Conservation (phyloP, 2,329 filamentous ascomycete genomes). For the Fusarium xylarioides region DNA sequence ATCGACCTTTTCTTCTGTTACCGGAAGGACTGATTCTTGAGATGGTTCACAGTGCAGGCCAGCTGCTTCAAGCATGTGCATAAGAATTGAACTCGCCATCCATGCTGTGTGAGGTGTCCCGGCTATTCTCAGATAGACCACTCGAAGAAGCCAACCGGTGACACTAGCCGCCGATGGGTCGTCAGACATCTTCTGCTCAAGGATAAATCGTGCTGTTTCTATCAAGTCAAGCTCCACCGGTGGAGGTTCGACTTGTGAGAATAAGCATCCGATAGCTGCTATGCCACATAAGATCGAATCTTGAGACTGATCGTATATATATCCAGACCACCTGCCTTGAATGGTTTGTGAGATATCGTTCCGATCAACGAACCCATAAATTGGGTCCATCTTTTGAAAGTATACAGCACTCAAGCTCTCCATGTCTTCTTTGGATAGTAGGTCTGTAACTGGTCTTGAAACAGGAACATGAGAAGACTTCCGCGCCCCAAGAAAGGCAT, state of each 20-base stretch:
- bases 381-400: conserved; percentile 61
- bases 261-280: conserved; percentile 63
- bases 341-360: conserved; percentile 46
- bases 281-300: conserved; percentile 60
- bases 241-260: conserved; percentile 55
- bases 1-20: conserved; percentile 41
- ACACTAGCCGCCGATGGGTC: conserved; percentile 51
- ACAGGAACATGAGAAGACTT: conserved; percentile 31
- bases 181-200: conserved; percentile 52
- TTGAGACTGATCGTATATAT: conserved; percentile 25
- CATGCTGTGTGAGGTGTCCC: conserved; percentile 63
- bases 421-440: conserved; percentile 60
- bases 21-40: conserved; percentile 39
- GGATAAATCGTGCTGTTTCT: conserved; percentile 54
- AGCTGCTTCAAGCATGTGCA: conserved; percentile 67
- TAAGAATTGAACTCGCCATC: conserved; percentile 65
- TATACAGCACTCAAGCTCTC: conserved; percentile 55
- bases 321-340: conserved; percentile 46
- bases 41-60: conserved; percentile 55
- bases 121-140: conserved; percentile 62
- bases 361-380: conserved; percentile 60
- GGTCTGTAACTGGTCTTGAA: conserved; percentile 53
- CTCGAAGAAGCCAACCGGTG: conserved; percentile 62
- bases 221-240: conserved; percentile 56
- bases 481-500: conserved; percentile 48